Percentiles rank a stretch among this genome's conserved stretches.
phyloP scores from a whole-genome alignment of 768 basidiomycete species.

The Calvatia gigantea region DNA sequence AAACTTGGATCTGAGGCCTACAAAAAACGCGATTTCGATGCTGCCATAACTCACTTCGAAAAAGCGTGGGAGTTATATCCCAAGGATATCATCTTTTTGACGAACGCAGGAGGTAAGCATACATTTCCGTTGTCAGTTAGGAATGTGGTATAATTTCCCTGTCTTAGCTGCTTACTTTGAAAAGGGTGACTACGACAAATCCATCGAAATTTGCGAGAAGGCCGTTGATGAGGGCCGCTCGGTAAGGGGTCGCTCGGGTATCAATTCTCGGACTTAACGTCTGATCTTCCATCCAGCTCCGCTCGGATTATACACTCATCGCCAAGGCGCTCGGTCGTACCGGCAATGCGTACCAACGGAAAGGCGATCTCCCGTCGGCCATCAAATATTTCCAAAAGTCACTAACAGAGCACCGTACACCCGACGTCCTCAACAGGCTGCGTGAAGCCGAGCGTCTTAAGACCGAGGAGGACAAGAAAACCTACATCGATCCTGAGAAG shows the following conservation, averaged over 20 bases:
- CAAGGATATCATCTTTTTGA: constrained; percentile 90
- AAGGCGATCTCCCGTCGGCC: constrained; percentile 70
- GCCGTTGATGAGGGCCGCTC: constrained; percentile 94
- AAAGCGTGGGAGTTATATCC: constrained; percentile 93
- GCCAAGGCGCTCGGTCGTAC: constrained; percentile 93
- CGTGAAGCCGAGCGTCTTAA: constrained; percentile 79
- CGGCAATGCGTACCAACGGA: constrained; percentile 81
- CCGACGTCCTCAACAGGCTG: constrained; percentile 87
- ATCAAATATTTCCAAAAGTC: constrained; percentile 94
- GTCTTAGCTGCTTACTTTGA: constrained; percentile 85
- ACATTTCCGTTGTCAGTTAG: neutral
- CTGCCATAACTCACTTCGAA: constrained; percentile 71
- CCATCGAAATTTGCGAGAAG: constrained; percentile 89
- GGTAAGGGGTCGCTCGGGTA: constrained; percentile 32
- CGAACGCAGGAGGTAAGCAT: constrained; percentile 75
- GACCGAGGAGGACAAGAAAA: constrained; percentile 70
- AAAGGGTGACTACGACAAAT: constrained; percentile 86
- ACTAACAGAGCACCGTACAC: constrained; percentile 93
- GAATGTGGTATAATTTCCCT: neutral
- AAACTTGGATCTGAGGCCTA: constrained; percentile 76
- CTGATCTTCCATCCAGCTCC: constrained; percentile 42
- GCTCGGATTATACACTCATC: constrained; percentile 92
- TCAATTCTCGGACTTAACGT: neutral
- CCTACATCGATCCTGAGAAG: constrained; percentile 85
- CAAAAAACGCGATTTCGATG: constrained; percentile 80